Conservation (phyloP, 768 basidiomycete species). For the Lentinula sp. region DNA sequence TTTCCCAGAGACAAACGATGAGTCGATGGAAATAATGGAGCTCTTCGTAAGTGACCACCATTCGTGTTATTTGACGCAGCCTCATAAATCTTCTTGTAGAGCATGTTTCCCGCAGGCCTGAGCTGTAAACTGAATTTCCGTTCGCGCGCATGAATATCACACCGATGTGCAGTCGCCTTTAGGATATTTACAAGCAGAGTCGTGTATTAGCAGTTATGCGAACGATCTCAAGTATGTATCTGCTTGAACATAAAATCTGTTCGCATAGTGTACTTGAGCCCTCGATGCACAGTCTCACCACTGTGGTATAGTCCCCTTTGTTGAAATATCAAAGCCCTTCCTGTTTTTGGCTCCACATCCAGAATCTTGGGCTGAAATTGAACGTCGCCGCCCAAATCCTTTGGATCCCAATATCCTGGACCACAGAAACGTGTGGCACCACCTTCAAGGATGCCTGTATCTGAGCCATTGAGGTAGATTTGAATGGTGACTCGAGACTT, state of each 20-base stretch:
- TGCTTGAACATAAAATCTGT: constrained; percentile 36
- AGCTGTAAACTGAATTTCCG: constrained; percentile 68
- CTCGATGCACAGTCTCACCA: constrained; percentile 31
- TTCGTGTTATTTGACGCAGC: neutral
- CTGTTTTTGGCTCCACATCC: constrained; percentile 37
- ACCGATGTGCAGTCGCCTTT: too few relatives aligned
- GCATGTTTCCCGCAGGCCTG: constrained; percentile 71
- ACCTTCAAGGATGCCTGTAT: constrained; percentile 20
- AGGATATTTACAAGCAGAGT: neutral
- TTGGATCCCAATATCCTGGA: constrained; percentile 10
- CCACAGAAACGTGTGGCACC: constrained; percentile 37
- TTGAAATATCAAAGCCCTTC: constrained; percentile 36
- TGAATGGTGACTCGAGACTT: constrained; percentile 38
- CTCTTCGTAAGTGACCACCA: constrained; percentile 56
- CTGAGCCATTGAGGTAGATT: constrained; percentile 31
- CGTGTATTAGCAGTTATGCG: neutral
- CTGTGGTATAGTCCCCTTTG: constrained; percentile 33
- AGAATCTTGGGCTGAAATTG: constrained; percentile 16
- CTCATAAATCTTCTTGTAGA: constrained; percentile 28
- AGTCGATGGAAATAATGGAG: constrained; percentile 73
- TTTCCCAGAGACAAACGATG: constrained; percentile 62
- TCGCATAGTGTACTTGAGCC: constrained; percentile 33
- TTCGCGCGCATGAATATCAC: constrained; percentile 25
- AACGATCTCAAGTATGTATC: neutral
- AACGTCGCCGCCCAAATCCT: neutral